Evolutionary conservation across 75 land plant genomes (phyloP).

Genomic region (Cunninghamia lanceolata): DNA sequence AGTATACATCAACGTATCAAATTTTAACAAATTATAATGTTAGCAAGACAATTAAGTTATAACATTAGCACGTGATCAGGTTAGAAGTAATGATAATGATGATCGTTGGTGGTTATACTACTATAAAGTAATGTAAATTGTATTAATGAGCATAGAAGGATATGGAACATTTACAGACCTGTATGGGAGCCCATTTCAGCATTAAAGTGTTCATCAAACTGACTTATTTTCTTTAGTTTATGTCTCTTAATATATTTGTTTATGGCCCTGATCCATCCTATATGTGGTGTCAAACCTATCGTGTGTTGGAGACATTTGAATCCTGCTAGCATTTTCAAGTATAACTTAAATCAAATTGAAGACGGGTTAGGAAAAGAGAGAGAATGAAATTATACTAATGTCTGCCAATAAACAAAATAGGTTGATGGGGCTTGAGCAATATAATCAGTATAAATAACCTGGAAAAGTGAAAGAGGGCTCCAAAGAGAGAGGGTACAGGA

Average conservation of each 20-base stretch:
- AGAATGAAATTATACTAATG: too few relatives aligned
- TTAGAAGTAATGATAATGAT: background rate
- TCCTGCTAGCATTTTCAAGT: background rate
- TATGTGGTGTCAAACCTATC: background rate
- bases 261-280: background rate
- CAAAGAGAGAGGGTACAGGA: background rate
- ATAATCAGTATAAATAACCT: background rate
- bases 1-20: too few relatives aligned
- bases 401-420: background rate
- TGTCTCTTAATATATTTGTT: background rate
- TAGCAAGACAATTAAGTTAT: background rate
- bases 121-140: background rate
- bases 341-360: background rate
- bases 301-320: background rate
- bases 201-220: background rate
- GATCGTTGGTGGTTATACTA: background rate
- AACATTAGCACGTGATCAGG: background rate
- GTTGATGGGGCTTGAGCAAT: background rate
- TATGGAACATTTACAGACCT: background rate
- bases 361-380: background rate
- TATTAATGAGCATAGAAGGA: background rate
- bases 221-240: background rate
- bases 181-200: background rate
- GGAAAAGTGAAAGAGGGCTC: background rate
- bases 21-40: background rate